phyloP scores from a whole-genome alignment of 805 yeast species.

The Blastobotrys robertii region DNA sequence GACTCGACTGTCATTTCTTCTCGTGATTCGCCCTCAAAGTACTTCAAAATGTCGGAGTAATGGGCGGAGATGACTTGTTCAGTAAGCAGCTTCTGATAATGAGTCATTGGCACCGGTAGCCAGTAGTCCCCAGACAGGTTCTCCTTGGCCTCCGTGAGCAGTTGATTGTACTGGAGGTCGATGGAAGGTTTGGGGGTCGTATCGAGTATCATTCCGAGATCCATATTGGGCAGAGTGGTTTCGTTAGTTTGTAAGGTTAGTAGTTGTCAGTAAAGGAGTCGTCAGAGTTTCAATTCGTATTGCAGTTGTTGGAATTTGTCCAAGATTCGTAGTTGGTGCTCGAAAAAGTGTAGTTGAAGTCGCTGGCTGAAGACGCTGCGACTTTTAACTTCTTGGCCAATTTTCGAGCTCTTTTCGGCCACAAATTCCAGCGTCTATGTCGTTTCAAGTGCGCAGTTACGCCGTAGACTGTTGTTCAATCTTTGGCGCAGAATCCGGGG shows the following conservation, averaged over 20 bases:
- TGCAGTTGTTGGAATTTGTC: too few relatives aligned
- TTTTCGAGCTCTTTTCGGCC: too few relatives aligned
- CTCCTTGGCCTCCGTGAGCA: background rate
- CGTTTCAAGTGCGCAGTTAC: too few relatives aligned
- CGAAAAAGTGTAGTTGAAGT: too few relatives aligned
- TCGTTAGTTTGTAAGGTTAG: background rate
- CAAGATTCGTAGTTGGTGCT: too few relatives aligned
- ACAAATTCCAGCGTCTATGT: too few relatives aligned
- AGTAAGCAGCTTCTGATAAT: constrained; percentile 77
- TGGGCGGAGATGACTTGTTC: constrained; percentile 89
- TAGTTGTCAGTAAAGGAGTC: background rate
- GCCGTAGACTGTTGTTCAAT: too few relatives aligned
- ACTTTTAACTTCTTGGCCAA: too few relatives aligned
- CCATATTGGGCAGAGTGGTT: constrained; percentile 39
- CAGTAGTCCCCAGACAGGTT: constrained; percentile 50
- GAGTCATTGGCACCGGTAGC: constrained; percentile 74
- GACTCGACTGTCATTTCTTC: constrained; percentile 63
- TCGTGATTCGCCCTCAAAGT: constrained; percentile 46
- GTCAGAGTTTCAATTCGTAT: too few relatives aligned
- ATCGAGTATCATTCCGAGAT: constrained; percentile 63
- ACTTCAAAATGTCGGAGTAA: constrained; percentile 81
- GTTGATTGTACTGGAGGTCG: background rate
- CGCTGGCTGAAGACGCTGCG: too few relatives aligned
- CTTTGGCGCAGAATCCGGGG: too few relatives aligned
- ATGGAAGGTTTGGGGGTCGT: constrained; percentile 79